These are phyloP conservation scores for Botrytis sinoallii DNA, from an alignment of 2,329 filamentous ascomycete species.

Conservation along the genomic window DNA sequence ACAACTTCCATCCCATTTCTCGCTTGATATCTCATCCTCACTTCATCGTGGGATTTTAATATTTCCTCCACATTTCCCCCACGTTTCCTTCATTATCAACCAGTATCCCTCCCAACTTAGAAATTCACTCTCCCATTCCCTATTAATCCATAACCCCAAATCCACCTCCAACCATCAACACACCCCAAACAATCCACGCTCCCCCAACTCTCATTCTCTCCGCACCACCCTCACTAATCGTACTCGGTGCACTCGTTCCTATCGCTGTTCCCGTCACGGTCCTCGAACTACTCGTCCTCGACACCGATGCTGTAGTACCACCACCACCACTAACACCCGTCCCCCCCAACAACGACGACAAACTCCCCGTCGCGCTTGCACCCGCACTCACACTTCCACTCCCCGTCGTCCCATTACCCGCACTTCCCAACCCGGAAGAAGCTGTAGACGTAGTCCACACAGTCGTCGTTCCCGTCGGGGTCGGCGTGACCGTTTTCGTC, in stretches of 20 bases:
- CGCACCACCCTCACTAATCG: not conserved
- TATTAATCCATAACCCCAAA: not conserved
- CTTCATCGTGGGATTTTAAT: not conserved
- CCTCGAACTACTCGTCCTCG: not conserved
- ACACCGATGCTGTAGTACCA: not conserved
- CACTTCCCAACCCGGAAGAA: not conserved
- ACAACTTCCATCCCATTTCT: not conserved
- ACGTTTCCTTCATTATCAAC: not conserved
- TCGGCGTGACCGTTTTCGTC: not conserved
- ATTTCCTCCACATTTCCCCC: not conserved
- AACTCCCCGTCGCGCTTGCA: not conserved
- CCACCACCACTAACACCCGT: not conserved
- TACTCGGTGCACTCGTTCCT: not conserved
- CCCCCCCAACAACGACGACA: not conserved
- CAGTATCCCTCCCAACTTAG: not conserved
- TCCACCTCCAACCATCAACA: not conserved
- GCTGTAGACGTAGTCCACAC: conserved; percentile 8
- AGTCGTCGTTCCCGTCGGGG: not conserved
- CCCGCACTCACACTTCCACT: not conserved
- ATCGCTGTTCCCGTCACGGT: not conserved
- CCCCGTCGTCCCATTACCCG: not conserved
- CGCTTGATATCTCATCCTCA: not conserved
- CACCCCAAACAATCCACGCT: no score
- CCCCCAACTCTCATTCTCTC: not conserved
- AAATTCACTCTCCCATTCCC: not conserved